phyloP scores from a whole-genome alignment of 495 filamentous ascomycete species.

The Cudoniella acicularis region DNA sequence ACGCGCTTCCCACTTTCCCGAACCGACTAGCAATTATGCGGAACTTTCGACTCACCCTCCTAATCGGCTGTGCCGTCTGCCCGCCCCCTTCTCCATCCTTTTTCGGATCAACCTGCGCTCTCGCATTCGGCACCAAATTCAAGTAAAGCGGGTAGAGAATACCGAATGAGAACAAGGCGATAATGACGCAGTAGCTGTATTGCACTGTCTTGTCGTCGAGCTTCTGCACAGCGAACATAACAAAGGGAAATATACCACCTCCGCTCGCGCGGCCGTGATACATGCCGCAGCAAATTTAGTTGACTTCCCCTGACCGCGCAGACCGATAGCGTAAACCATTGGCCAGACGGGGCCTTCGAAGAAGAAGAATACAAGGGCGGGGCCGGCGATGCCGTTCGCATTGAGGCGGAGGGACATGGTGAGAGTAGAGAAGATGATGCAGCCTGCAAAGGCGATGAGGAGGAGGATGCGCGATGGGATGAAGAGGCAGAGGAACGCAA shows the following conservation, averaged over 20 bases:
- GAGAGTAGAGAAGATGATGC: constrained; percentile 42
- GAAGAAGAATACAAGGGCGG: constrained; percentile 60
- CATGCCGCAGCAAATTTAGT: constrained; percentile 67
- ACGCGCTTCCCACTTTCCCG: background rate
- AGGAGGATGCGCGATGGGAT: constrained; percentile 55
- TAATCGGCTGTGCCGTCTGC: background rate
- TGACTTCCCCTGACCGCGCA: constrained; percentile 65
- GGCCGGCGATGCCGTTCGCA: constrained; percentile 50
- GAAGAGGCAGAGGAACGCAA: constrained; percentile 43
- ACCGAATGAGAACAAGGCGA: constrained; percentile 55
- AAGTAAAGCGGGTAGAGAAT: constrained; percentile 59
- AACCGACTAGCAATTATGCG: constrained; percentile 12
- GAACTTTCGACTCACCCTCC: constrained; percentile 13
- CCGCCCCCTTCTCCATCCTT: no score
- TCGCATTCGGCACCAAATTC: constrained; percentile 51
- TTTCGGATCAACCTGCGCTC: constrained; percentile 55
- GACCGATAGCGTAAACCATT: constrained; percentile 62
- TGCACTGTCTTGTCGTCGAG: constrained; percentile 28
- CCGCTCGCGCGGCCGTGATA: constrained; percentile 65
- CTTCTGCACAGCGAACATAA: constrained; percentile 47
- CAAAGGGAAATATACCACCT: constrained; percentile 63
- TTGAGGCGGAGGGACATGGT: constrained; percentile 41
- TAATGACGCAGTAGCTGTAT: constrained; percentile 53
- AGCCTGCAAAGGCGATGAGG: constrained; percentile 34
- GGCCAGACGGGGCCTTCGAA: constrained; percentile 71